Evolutionary conservation across 2,329 filamentous ascomycete genomes (phyloP), one percentile per base, ranked within the genome.

Genomic region (Bipolaris victoriae): DNA sequence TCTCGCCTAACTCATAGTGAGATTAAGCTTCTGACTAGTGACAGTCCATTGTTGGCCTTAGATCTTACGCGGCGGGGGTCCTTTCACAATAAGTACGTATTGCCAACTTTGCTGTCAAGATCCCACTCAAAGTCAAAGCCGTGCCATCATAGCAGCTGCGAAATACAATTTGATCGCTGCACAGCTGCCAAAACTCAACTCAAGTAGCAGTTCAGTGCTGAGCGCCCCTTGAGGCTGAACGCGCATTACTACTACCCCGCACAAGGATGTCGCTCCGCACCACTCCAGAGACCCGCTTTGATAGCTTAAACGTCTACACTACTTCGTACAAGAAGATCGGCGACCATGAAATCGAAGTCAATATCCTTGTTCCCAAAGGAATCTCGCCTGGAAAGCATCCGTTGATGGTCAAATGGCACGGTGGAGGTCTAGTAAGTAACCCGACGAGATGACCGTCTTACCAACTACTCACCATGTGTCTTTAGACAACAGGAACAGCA

Each of bases 381-480:
- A 52, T 76, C 3, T 61, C 66, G 7, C 57, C 67, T 0, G 75
- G 75, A 7, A 75, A 74, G 52, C 70, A 76, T 45, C 79, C 80
- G 0, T 47, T 81, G 0, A 68, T 80, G 11, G 67, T 81, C 26
- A 77, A 76, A 36, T 80, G 78, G 49, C 80, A 82, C 41, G 80
- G 80, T 16, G 80, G 80, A 18, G 77, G 75, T 10, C 68, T 82
- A 48, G 77, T 79, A 70, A 20, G 43, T 10, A 20, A 26, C 26
- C n/a, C 5, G 18, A 7, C 43, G 26, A 20, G 5, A 20, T 16
- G 3, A 6, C 10, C 33, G 15, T 4, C 16, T 20, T 5, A 16
- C n/a, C 11, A 16, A 10, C n/a, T 45, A 13, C 43, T 45, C 3
- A 49, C 4, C n/a, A 11, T 7, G 5, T 15, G 29, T 7, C 11